Base-by-base conservation (phyloP, 176 grass and related monocot species). In the Melocanna baccifera region DNA sequence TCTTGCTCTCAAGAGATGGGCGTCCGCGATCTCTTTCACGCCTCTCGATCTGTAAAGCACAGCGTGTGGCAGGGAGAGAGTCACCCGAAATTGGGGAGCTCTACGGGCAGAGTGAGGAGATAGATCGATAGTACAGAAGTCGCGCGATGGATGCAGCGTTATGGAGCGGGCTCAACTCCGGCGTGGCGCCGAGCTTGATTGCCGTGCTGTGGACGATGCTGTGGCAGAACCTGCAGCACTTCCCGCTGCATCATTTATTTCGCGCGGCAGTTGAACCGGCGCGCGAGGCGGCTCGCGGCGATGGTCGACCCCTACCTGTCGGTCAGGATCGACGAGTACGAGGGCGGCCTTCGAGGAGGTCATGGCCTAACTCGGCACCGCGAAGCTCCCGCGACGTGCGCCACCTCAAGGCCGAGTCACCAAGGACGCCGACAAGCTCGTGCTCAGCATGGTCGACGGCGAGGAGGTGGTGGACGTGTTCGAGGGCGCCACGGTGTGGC, bases 231-330 rank as follows among this genome's bases (percentile, higher is more conserved):
- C 83, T 90, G 63, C 88, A 86, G 88, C 29, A 34, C 71, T 63
- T 86, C 3, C 82, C 85, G 41, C 88, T 85, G 70, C 71, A n/a
- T n/a, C n/a, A n/a, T n/a, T n/a, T n/a, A n/a, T n/a, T n/a, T n/a
- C n/a, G n/a, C n/a, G 23, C 69, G 81, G 9, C 76, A 91, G 61
- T 1, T 79, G 57, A 70, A 14, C 84, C 78, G 84, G 1, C 73
- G 71, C 47, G 88, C 73, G 68, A 73, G 72, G 15, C 82, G 76
- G 16, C 41, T 89, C 50, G 69, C 87, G 41, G 88, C 83, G 9
- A 5, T 87, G 34, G 45, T 90, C 53, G 80, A 93, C 83, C 92
- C 88, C 1, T 93, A 93, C 79, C 34, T 86, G 25, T 81, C 86
- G n/a, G 71, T 93, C 9, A 86, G 78, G 50, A 71, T 93, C 83